Base-by-base conservation (phyloP, 225 moss, liverwort and hornwort species). In the Pleurozium schreberi region DNA sequence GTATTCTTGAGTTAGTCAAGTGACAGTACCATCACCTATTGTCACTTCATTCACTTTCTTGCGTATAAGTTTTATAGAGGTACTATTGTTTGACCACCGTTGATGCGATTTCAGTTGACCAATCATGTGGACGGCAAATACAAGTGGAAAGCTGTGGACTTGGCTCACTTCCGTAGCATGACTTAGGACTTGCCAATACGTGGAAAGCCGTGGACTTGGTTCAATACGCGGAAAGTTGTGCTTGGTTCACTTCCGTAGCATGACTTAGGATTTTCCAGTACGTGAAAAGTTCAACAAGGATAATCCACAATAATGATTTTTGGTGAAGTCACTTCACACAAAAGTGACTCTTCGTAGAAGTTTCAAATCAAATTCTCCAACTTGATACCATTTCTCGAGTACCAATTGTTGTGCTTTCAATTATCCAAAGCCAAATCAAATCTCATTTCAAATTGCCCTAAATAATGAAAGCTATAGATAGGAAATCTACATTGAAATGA, bases 31-130 rank as follows among this genome's bases (percentile, higher is more conserved):
- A 22, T 33, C 61, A 31, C 5, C 3, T 23, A 3, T 33, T 62
- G 22, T 2, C 10, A 22, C 33, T 21, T 62, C 15, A 62, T 33
- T 7, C 33, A 45, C 11, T 33, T 45, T 45, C 22, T 22, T 0
- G 1, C 3, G 12, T 31, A 43, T 22, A 61, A 4, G 6, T 61
- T 30, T 21, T 4, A 0, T 10, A 6, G 0, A 0, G 0, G 10
- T 81, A 7, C 22, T 31, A 22, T 22, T 15, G 12, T 15, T 45
- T 33, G 11, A 31, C 22, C 61, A 14, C 8, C 4, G 5, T 5
- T 22, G 10, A 62, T 33, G 21, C 0, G 3, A 10, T 43, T 61
- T 21, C 0, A 60, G 1, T 10, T 14, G 6, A 61, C 2, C 33
- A 31, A 22, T 10, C 2, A 1, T 43, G 2, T 10, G 1, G 22